Percentiles rank a stretch among this genome's conserved stretches.
Conservation (phyloP, 129 eudicot species). For the Escallonia rubra region DNA sequence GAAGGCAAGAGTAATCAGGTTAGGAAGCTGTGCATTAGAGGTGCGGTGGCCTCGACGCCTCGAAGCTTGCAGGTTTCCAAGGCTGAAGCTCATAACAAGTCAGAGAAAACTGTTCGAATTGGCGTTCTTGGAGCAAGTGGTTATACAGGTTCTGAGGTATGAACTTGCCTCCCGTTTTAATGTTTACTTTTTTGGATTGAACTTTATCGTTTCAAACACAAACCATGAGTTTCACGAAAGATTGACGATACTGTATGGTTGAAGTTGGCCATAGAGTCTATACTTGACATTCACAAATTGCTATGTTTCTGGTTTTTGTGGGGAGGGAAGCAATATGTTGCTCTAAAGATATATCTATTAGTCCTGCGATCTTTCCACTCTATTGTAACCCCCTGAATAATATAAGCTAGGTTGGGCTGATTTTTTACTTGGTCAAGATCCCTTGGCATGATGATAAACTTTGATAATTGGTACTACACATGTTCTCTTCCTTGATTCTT, state of each 20-base stretch:
- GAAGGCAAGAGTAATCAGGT: conserved; percentile 18
- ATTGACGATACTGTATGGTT: too few relatives aligned
- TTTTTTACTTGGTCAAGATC: too few relatives aligned
- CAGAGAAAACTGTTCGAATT: conserved; percentile 53
- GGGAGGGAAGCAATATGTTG: too few relatives aligned
- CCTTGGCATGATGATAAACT: too few relatives aligned
- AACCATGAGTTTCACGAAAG: too few relatives aligned
- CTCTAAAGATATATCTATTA: too few relatives aligned
- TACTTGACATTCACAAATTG: too few relatives aligned
- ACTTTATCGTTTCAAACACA: not conserved
- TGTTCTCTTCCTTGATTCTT: not conserved
- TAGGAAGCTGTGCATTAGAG: conserved; percentile 29
- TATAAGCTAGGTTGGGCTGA: too few relatives aligned
- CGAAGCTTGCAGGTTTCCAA: conserved; percentile 24
- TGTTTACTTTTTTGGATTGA: not conserved
- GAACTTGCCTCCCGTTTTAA: not conserved
- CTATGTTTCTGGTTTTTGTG: too few relatives aligned
- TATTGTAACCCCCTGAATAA: too few relatives aligned
- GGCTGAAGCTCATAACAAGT: conserved; percentile 23
- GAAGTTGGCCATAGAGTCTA: too few relatives aligned
- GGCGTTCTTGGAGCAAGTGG: conserved; percentile 99
- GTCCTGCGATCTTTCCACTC: too few relatives aligned
- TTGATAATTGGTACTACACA: not conserved
- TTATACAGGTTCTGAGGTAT: conserved; percentile 94
- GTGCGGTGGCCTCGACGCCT: conserved; percentile 41